Base-by-base conservation (phyloP, 2,329 filamentous ascomycete genomes). In the Trichoderma sp. region DNA sequence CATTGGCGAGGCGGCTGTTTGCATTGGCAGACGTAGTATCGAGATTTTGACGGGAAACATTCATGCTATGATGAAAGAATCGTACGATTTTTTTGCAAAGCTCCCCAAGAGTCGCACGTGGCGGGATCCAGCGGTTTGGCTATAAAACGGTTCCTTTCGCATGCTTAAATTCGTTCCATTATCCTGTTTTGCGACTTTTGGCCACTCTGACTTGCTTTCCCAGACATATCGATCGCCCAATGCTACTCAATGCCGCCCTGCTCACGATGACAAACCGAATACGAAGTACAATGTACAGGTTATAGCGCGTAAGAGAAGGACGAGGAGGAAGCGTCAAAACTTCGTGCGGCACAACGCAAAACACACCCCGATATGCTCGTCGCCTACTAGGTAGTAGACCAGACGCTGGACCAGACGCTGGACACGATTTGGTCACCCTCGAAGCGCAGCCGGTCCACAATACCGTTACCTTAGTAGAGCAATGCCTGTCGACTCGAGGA, bases 21-120 rank as follows among this genome's bases (percentile, higher is more conserved):
- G 57, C 57, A 47, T 53, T 68, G 66, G 55, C 28, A 61, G 55
- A 69, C 20, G 66, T 61, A 50, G 39, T 17, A 68, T 61, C 36
- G 30, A 62, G 57, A 69, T 50, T 61, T 53, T 34, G 39, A n/a
- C 28, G n/a, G 30, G 66, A 69, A 69, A 69, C 66, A 69, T 62
- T 62, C 34, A 69, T 62, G 66, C 55, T 23, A 70, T 70, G 68
- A 70, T 64, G 68, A 63, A 70, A 70, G 68, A 70, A 70, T 70
- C 68, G 68, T 70, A 70, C 68, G 68, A 70, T 64, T 70, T 70
- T 69, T 53, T 50, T 2, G 28, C 26, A 32, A 62, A 53, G 57
- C 57, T 47, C 39, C 36, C 34, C 66, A 69, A 28, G 17, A 50
- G 20, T 28, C 11, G 11, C 66, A 61, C 57, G 55, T 69, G 57